These are phyloP conservation scores for Arachis stenosperma DNA, from an alignment of 306 rosid species.

Conservation along the genomic window DNA sequence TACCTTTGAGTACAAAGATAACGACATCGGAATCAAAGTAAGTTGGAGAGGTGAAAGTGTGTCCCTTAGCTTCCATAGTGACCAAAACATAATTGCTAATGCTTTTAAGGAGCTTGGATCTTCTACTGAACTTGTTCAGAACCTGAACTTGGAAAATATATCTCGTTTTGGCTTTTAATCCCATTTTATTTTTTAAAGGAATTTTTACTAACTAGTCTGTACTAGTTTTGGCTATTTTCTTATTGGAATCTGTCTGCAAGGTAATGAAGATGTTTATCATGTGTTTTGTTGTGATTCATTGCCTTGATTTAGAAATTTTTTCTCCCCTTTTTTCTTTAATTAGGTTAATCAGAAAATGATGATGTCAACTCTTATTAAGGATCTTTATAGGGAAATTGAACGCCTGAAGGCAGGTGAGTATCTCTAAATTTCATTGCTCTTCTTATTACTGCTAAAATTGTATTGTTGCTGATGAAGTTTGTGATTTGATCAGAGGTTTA, in stretches of 20 bases:
- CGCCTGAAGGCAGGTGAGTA: slow-evolving; percentile 84
- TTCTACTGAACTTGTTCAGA: too few relatives aligned
- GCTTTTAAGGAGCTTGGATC: too few relatives aligned
- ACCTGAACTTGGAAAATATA: too few relatives aligned
- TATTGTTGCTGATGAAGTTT: slow-evolving; percentile 1
- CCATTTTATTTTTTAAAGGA: slow-evolving; percentile 3
- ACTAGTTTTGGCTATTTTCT: neutral
- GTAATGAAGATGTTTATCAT: neutral
- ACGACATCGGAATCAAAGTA: too few relatives aligned
- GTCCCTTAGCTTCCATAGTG: too few relatives aligned
- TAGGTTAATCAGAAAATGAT: slow-evolving; percentile 98
- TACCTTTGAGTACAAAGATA: too few relatives aligned
- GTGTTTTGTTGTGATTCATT: neutral
- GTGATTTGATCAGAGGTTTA: slow-evolving; percentile 70
- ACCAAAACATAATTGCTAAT: too few relatives aligned
- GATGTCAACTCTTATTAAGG: slow-evolving; percentile 95
- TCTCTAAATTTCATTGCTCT: slow-evolving; percentile 5
- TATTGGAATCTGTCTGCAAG: neutral
- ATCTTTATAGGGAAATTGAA: slow-evolving; percentile 96
- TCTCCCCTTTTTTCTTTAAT: neutral
- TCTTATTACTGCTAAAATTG: neutral
- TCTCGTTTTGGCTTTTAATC: neutral
- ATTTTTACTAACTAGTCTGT: neutral
- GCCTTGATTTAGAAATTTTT: neutral
- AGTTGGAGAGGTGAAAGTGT: too few relatives aligned